These are phyloP conservation scores for Dactylonectria macrodidyma DNA, from an alignment of 2,329 filamentous ascomycete species.

Conservation along the genomic window DNA sequence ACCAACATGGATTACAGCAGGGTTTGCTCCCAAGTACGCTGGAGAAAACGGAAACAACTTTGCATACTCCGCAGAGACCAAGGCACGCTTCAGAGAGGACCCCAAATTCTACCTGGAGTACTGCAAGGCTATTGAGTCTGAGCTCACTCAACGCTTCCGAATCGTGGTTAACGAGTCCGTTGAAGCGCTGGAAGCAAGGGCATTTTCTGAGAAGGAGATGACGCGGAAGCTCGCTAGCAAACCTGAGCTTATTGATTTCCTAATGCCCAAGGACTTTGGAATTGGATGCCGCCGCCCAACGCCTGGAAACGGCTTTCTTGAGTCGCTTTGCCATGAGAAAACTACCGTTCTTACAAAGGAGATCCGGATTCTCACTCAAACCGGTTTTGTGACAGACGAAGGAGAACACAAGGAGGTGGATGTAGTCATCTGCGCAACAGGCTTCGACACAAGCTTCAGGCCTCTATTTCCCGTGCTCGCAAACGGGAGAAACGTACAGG, in stretches of 20 bases:
- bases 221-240: not conserved
- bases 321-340: conserved; percentile 4
- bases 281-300: conserved; percentile 15
- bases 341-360: not conserved
- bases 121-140: conserved; percentile 1
- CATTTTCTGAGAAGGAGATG: conserved; percentile 6
- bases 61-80: not conserved
- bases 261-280: conserved; percentile 13
- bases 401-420: conserved; percentile 1
- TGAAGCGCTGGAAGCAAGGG: not conserved
- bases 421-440: conserved; percentile 21
- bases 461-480: conserved; percentile 14
- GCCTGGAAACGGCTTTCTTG: conserved; percentile 16
- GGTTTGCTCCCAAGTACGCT: not conserved
- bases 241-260: not conserved
- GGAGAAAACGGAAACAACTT: not conserved
- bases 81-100: not conserved
- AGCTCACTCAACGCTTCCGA: not conserved
- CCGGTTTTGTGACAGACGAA: not conserved
- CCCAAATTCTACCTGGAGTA: not conserved
- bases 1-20: not conserved
- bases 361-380: not conserved
- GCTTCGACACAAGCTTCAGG: conserved; percentile 11
- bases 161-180: not conserved
- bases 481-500: not conserved